These are phyloP conservation scores for Penicillium griseofulvum DNA, from an alignment of 2,329 filamentous ascomycete species.

Conservation along the genomic window DNA sequence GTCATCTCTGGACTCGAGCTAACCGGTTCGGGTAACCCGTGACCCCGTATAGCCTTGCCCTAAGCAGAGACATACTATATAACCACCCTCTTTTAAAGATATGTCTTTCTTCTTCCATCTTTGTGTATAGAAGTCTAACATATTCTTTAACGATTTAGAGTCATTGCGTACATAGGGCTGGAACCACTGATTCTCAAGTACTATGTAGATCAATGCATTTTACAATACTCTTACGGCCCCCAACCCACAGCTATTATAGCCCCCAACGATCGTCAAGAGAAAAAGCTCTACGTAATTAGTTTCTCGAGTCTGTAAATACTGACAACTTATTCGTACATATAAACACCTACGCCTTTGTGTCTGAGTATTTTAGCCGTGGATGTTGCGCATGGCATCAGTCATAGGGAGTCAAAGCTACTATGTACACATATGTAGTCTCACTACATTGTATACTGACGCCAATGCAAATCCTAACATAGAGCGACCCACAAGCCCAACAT, in stretches of 20 bases:
- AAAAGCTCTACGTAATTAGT: background rate
- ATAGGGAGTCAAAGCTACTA: background rate
- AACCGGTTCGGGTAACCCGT: background rate
- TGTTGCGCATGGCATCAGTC: background rate
- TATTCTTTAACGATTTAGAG: background rate
- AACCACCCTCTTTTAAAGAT: background rate
- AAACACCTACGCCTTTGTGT: background rate
- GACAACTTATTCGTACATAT: background rate
- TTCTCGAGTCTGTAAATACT: background rate
- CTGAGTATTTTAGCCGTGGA: background rate
- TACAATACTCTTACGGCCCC: background rate
- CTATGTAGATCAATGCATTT: background rate
- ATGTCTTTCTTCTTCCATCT: no score
- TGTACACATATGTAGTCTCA: no score
- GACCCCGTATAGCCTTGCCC: background rate
- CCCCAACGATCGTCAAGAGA: background rate
- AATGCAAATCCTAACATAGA: background rate
- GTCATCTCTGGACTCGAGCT: background rate
- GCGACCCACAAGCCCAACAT: background rate
- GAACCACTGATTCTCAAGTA: no score
- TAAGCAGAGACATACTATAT: no score
- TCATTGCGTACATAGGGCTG: background rate
- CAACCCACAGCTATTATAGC: background rate
- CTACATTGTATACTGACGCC: background rate
- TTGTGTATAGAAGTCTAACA: background rate